Base-by-base conservation (phyloP, 1,284 basidiomycete species). In the Schizophyllum amplum region DNA sequence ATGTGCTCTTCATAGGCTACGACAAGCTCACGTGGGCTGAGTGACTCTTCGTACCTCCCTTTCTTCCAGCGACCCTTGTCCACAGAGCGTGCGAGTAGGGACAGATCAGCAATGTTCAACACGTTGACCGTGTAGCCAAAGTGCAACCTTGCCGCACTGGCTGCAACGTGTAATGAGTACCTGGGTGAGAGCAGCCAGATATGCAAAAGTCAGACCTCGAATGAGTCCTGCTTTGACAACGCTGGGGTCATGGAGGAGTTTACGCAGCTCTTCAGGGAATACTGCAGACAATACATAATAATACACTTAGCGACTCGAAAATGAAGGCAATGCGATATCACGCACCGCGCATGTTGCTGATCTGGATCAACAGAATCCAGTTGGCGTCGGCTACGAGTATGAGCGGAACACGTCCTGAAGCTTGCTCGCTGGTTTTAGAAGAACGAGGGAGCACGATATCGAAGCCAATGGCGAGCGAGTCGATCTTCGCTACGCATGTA, bases 171-270 rank as follows among this genome's bases (percentile, higher is more conserved):
- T 13, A 11, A 24, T 5, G 33, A 24, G 47, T 56, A 21, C 13
- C 11, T 42, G 11, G 7, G 3, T 17, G 7, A 9, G 4, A 42
- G 33, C 7, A 2, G n/a, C n/a, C 7, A 42, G 33, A 9, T n/a
- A n/a, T n/a, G 17, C 33, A 17, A 42, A 2, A 13, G 33, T 3
- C 78, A 64, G 61, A 84, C 87, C 65, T 69, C 82, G 80, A 20
- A 90, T 88, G 55, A 87, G 84, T 24, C 88, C 88, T 4, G 80
- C 77, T 68, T 90, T 90, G 49, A 77, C 65, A 52, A 80, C 75
- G 15, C 65, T 63, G 0, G 78, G 68, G 56, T 81, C 75, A 56
- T 73, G 70, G 15, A 90, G 74, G 23, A 90, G 60, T 1, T 72
- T 64, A 42, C 61, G 68, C 0, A 90, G 75, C 53, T 69, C 73